phyloP scores from a whole-genome alignment of 2,329 filamentous ascomycete genomes.

The Clonostachys rosea region DNA sequence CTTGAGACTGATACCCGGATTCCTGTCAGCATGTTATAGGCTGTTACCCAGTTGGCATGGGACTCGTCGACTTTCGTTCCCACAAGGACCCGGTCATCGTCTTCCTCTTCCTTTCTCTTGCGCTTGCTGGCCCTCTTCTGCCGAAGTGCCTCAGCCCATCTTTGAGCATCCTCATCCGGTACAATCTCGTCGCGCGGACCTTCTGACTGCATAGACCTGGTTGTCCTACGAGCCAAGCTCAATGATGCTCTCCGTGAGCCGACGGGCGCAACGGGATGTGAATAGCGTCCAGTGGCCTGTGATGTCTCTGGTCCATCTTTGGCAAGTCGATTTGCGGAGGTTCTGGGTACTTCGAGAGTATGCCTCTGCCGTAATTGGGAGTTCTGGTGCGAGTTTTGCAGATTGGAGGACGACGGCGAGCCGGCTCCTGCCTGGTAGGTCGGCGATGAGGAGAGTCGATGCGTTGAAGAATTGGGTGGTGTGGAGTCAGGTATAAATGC shows the following conservation, averaged over 20 bases:
- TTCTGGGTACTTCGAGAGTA: conserved; percentile 81
- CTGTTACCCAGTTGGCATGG: conserved; percentile 95
- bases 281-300: conserved; percentile 76
- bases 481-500: not conserved
- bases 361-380: conserved; percentile 73
- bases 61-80: conserved; percentile 97
- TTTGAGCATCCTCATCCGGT: conserved; percentile 83
- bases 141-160: conserved; percentile 90
- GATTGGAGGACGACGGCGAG: conserved; percentile 42
- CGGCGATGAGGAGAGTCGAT: conserved; percentile 63
- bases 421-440: conserved; percentile 38
- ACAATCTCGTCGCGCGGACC: conserved; percentile 76
- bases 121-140: conserved; percentile 88
- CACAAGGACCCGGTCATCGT: conserved; percentile 91
- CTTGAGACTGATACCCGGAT: conserved; percentile 95
- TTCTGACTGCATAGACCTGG: conserved; percentile 82
- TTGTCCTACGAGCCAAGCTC: conserved; percentile 73
- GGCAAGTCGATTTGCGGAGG: conserved; percentile 61
- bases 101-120: conserved; percentile 76
- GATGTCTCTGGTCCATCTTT: conserved; percentile 65
- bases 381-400: conserved; percentile 37
- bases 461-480: conserved; percentile 23
- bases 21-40: conserved; percentile 99
- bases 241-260: conserved; percentile 74
- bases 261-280: conserved; percentile 54